Conservation (phyloP, 78 protist genomes). For the slime mould (Dictyostelium discoideum) region DNA sequence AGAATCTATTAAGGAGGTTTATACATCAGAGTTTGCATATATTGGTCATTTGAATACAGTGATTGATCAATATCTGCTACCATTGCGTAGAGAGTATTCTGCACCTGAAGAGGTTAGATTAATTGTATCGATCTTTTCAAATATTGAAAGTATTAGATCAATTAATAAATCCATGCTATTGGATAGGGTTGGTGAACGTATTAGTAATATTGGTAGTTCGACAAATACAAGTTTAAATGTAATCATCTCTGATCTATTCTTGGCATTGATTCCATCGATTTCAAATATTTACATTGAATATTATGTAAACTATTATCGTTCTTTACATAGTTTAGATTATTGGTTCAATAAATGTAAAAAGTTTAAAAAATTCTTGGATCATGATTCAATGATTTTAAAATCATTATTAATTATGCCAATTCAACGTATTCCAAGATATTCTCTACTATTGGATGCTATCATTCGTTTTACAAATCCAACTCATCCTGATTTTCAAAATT, state of each 20-base stretch:
- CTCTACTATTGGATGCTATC: conserved; percentile 47
- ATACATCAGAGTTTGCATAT: conserved; percentile 41
- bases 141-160: conserved; percentile 43
- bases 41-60: conserved; percentile 43
- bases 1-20: conserved; percentile 57
- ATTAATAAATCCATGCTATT: conserved; percentile 1
- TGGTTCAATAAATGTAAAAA: conserved; percentile 49
- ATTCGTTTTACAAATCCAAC: conserved; percentile 10
- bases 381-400: conserved; percentile 33
- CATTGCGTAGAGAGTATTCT: conserved; percentile 32
- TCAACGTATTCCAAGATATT: conserved; percentile 71
- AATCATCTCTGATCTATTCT: conserved; percentile 30
- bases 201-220: neutral
- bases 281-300: conserved; percentile 31
- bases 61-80: conserved; percentile 49
- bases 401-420: conserved; percentile 69
- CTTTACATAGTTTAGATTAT: conserved; percentile 31
- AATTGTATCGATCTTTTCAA: conserved; percentile 60
- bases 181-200: neutral
- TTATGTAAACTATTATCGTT: conserved; percentile 69
- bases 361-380: conserved; percentile 56
- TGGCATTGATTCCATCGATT: conserved; percentile 11
- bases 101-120: conserved; percentile 72
- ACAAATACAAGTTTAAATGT: neutral
- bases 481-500: conserved; percentile 37